Conservation (phyloP, 164 flowering plant genomes). For the Vitis riparia region DNA sequence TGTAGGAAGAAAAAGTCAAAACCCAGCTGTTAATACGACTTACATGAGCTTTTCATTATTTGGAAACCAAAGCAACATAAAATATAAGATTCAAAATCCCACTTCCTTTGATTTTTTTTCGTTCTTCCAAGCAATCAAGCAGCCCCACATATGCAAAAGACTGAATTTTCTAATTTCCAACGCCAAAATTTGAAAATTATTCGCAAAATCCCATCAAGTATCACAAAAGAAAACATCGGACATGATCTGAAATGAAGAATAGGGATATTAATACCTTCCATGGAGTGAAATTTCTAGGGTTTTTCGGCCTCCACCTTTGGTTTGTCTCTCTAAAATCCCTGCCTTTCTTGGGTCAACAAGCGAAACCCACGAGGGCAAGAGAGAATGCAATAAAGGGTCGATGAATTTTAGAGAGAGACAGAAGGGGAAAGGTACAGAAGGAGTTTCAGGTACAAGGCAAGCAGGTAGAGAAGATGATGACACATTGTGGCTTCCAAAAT, state of each 20-base stretch:
- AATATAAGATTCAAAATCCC: no score
- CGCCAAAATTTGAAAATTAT: neutral
- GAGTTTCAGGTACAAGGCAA: neutral
- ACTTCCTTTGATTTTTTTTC: no score
- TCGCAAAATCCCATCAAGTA: neutral
- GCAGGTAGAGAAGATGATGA: no score
- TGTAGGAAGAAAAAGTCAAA: no score
- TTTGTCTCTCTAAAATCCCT: neutral
- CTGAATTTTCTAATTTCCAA: neutral
- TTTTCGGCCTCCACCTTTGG: no score
- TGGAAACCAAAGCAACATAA: no score
- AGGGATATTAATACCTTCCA: constrained; percentile 17
- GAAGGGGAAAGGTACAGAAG: neutral
- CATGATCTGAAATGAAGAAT: constrained; percentile 6
- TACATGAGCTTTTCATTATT: no score
- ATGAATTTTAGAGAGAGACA: neutral
- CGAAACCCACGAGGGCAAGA: constrained; percentile 2
- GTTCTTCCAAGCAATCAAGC: neutral
- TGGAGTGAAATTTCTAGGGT: neutral
- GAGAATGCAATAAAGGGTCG: neutral
- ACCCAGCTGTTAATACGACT: no score
- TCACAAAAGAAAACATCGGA: neutral
- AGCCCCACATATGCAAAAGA: neutral
- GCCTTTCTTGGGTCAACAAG: neutral
- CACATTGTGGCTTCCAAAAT: no score